A percentile compares a stretch with the other conserved stretches of the same genome.
Evolutionary conservation across 164 flowering plant species (phyloP).

Genomic region (Liriodendron chinense): DNA sequence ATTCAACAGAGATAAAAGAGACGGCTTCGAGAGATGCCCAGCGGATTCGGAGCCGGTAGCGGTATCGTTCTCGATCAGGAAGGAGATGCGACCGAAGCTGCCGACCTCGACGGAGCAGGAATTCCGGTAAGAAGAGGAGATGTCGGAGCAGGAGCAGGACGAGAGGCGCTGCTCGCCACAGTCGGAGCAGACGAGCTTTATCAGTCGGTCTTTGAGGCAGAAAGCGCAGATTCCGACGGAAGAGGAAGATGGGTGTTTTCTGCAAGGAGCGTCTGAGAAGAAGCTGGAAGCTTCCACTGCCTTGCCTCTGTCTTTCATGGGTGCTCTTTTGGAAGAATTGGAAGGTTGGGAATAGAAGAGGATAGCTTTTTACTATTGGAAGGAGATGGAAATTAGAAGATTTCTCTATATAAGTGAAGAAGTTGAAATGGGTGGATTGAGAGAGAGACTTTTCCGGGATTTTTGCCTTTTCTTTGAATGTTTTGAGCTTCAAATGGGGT

Average conservation of each 20-base stretch:
- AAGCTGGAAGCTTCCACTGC: constrained; percentile 20
- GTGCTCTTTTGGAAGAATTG: background rate
- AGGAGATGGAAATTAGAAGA: background rate
- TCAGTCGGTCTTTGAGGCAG: constrained; percentile 68
- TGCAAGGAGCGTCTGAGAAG: constrained; percentile 54
- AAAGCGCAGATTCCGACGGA: constrained; percentile 76
- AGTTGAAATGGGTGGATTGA: too few species aligned
- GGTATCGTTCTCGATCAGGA: constrained; percentile 63
- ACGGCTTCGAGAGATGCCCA: constrained; percentile 8
- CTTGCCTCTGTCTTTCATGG: constrained; percentile 65
- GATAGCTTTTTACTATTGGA: background rate
- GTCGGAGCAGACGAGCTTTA: constrained; percentile 71
- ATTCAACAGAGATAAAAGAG: background rate
- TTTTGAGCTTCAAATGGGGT: too few species aligned
- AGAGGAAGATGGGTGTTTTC: constrained; percentile 61
- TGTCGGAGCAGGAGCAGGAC: constrained; percentile 77
- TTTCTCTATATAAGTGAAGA: too few species aligned
- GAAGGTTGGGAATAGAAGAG: background rate
- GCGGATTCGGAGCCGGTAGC: background rate
- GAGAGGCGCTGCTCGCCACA: constrained; percentile 86
- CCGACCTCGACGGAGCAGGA: constrained; percentile 58
- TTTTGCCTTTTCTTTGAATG: too few species aligned
- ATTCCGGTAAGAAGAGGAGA: constrained; percentile 40
- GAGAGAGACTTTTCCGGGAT: too few species aligned
- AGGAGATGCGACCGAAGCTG: constrained; percentile 71